phyloP scores from a whole-genome alignment of 2,329 filamentous ascomycete species.

The Pezicula neosporulosa region DNA sequence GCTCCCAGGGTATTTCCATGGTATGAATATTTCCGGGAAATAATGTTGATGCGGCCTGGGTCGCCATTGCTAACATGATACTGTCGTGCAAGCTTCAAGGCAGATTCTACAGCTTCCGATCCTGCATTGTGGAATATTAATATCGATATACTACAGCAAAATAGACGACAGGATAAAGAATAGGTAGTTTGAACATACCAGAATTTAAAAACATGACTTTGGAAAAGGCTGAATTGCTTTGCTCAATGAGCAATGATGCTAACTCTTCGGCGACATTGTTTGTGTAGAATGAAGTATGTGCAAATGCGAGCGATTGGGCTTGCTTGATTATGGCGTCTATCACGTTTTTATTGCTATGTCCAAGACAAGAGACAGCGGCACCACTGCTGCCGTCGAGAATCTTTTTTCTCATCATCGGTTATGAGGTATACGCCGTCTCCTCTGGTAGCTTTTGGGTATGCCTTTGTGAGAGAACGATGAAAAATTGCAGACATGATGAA shows the following conservation, averaged over 20 bases:
- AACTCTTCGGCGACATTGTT: neutral
- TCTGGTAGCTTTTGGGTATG: neutral
- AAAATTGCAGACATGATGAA: neutral
- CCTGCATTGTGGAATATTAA: conserved; percentile 25
- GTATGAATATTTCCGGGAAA: conserved; percentile 59
- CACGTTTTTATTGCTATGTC: conserved; percentile 58
- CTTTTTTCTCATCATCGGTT: conserved; percentile 36
- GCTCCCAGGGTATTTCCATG: conserved; percentile 64
- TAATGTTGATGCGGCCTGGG: conserved; percentile 40
- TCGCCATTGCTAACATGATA: neutral
- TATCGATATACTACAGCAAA: neutral
- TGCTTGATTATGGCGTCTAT: conserved; percentile 44
- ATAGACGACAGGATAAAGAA: neutral
- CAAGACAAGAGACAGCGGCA: conserved; percentile 65
- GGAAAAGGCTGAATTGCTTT: neutral
- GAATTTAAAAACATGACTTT: conserved; percentile 46
- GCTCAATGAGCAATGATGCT: neutral
- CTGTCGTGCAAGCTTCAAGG: conserved; percentile 61
- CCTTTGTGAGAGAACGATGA: neutral
- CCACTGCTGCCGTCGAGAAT: conserved; percentile 70
- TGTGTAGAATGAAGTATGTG: neutral
- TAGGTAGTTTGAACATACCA: neutral
- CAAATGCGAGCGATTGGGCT: neutral
- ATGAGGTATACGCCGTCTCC: neutral
- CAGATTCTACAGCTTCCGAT: conserved; percentile 64